Percentiles rank a stretch among this genome's conserved stretches.
phyloP scores from a whole-genome alignment of 1,284 basidiomycete genomes.

The Singerocomus rubriflavus region DNA sequence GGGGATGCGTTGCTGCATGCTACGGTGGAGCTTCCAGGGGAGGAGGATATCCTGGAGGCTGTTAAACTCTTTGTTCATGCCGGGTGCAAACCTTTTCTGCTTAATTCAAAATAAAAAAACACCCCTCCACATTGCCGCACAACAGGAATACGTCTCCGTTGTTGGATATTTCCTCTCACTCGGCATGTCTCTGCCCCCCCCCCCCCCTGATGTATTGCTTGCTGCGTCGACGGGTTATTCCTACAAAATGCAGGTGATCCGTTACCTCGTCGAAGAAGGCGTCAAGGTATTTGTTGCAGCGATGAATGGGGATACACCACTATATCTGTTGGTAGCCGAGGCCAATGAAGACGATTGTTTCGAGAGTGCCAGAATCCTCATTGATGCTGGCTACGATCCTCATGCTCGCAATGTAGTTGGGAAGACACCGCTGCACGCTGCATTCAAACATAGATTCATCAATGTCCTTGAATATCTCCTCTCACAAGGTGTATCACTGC shows the following conservation, averaged over 20 bases:
- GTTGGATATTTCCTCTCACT: too few species aligned
- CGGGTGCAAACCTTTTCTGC: too few species aligned
- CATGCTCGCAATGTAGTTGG: neutral
- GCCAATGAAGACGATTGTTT: neutral
- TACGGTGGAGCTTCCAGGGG: too few species aligned
- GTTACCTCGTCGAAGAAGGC: neutral
- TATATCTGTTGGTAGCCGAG: neutral
- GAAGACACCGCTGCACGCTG: neutral
- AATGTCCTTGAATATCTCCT: neutral
- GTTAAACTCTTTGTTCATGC: too few species aligned
- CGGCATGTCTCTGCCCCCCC: too few species aligned
- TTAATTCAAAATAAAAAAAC: too few species aligned
- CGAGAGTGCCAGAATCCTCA: neutral
- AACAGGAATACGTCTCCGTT: too few species aligned
- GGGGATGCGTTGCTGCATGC: too few species aligned
- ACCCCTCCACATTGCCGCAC: too few species aligned
- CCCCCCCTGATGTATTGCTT: too few species aligned
- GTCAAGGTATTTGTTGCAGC: neutral
- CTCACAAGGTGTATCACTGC: neutral
- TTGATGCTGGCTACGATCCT: constrained; percentile 1
- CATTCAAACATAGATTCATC: neutral
- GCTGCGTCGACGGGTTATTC: too few species aligned
- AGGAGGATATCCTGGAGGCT: too few species aligned
- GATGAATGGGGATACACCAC: neutral
- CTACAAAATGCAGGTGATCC: neutral